These are phyloP conservation scores for Myrmaecium sp. DNA, from an alignment of 2,329 filamentous ascomycete genomes.

Conservation along the genomic window DNA sequence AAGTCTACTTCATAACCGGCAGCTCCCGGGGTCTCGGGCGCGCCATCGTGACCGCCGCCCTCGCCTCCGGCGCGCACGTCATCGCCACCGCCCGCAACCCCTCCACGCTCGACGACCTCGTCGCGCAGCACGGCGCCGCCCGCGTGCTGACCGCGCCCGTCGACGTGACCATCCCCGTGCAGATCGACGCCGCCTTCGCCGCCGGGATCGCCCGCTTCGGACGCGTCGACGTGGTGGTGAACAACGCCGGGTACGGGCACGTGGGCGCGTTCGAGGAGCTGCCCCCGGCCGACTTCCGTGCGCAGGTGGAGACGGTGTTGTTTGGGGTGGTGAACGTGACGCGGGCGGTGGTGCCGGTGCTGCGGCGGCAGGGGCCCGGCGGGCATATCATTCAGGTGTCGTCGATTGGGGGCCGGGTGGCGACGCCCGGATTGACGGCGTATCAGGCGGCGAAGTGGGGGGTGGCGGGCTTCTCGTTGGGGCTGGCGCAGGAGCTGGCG, in stretches of 20 bases:
- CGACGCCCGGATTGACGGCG: slow-evolving; percentile 13
- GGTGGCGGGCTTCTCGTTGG: slow-evolving; percentile 31
- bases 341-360: slow-evolving; percentile 24
- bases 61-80: slow-evolving; percentile 27
- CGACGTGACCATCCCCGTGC: slow-evolving; percentile 32
- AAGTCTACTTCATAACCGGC: too few relatives aligned
- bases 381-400: slow-evolving; percentile 25
- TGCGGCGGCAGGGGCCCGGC: slow-evolving; percentile 18
- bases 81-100: slow-evolving; percentile 29
- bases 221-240: slow-evolving; percentile 41
- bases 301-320: slow-evolving; percentile 43
- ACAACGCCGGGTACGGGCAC: slow-evolving; percentile 44
- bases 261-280: slow-evolving; percentile 36
- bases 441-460: slow-evolving; percentile 24
- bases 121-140: slow-evolving; percentile 19
- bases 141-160: slow-evolving; percentile 34
- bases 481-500: slow-evolving; percentile 25
- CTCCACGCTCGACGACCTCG: slow-evolving; percentile 23
- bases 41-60: slow-evolving; percentile 25
- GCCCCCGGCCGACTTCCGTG: slow-evolving; percentile 29
- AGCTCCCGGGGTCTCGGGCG: slow-evolving; percentile 30
- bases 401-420: slow-evolving; percentile 20
- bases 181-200: slow-evolving; percentile 30
- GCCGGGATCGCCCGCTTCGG: slow-evolving; percentile 32
- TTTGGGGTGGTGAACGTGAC: slow-evolving; percentile 40